Conservation (phyloP, 139 green algal species). For the Micractinium conductrix region DNA sequence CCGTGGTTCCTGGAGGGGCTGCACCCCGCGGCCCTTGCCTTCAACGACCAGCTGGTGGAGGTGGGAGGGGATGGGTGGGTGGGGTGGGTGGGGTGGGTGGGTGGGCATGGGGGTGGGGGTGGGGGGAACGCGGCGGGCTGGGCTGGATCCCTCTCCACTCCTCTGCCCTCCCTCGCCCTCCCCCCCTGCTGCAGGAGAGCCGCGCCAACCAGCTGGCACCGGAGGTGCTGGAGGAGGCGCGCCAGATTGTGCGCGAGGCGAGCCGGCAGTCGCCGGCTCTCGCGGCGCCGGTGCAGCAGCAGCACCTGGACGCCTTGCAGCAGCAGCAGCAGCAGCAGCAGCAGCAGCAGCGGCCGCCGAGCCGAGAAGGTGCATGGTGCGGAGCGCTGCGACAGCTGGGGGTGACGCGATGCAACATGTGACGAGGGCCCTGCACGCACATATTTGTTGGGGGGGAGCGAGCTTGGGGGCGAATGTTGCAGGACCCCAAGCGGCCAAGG, state of each 20-base stretch:
- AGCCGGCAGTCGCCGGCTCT: neutral
- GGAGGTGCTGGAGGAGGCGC: slow-evolving; percentile 10
- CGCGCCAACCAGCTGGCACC: slow-evolving; percentile 7
- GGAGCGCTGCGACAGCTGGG: too few species aligned
- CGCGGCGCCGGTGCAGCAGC: neutral
- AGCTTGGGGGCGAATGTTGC: too few species aligned
- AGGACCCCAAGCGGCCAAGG: too few species aligned
- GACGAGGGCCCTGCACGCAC: too few species aligned
- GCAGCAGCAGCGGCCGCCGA: neutral
- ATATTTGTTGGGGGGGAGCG: too few species aligned
- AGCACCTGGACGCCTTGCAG: neutral
- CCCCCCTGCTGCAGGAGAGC: neutral
- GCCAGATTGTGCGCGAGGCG: neutral
- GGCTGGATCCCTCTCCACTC: neutral
- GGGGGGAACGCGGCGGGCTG: too few species aligned
- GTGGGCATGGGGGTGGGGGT: neutral
- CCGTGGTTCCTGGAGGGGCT: slow-evolving; percentile 84
- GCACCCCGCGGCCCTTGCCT: slow-evolving; percentile 30
- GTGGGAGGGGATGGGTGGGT: too few species aligned
- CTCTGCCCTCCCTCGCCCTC: neutral
- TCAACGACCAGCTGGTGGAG: slow-evolving; percentile 47
- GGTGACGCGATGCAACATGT: too few species aligned
- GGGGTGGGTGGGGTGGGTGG: too few species aligned
- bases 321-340: neutral
- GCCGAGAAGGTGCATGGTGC: too few species aligned